A percentile compares a stretch with the other conserved stretches of the same genome.
These are phyloP conservation scores for Leccinum ochraceum DNA, from an alignment of 768 basidiomycete species.

Conservation along the genomic window DNA sequence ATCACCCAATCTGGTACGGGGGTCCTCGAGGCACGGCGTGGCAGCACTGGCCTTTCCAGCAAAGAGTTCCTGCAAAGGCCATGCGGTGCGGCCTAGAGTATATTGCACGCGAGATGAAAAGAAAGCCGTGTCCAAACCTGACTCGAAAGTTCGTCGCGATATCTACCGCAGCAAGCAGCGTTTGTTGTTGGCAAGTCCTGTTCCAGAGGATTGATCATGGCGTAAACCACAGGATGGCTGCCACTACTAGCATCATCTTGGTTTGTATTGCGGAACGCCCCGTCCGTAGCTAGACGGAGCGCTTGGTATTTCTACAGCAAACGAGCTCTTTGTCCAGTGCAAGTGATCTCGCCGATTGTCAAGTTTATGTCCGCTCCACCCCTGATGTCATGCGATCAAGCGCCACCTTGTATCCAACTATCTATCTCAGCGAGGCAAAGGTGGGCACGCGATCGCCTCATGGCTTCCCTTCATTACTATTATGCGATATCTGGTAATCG, in stretches of 20 bases:
- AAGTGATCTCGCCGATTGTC: slow-evolving; percentile 17
- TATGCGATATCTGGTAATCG: slow-evolving; percentile 19
- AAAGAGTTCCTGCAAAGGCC: slow-evolving; percentile 2
- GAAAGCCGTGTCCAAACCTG: slow-evolving; percentile 2
- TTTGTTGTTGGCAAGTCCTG: slow-evolving; percentile 4
- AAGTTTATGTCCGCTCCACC: slow-evolving; percentile 26
- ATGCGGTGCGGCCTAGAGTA: slow-evolving; percentile 4
- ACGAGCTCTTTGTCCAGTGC: slow-evolving; percentile 9
- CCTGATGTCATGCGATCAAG: slow-evolving; percentile 18
- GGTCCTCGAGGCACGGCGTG: background rate
- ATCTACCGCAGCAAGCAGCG: slow-evolving; percentile 2
- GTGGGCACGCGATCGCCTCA: slow-evolving; percentile 32
- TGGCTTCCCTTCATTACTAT: slow-evolving; percentile 11
- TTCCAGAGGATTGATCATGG: background rate
- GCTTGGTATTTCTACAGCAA: slow-evolving; percentile 5
- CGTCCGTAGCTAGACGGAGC: background rate
- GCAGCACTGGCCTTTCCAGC: slow-evolving; percentile 6
- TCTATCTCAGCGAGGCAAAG: slow-evolving; percentile 1
- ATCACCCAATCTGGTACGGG: background rate
- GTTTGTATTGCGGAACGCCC: slow-evolving; percentile 3
- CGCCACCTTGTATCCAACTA: slow-evolving; percentile 16
- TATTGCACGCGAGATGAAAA: slow-evolving; percentile 6
- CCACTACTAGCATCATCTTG: background rate
- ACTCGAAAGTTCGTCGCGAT: background rate
- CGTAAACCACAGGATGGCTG: slow-evolving; percentile 24